Evolutionary conservation across 768 basidiomycete genomes (phyloP).

Genomic region (Candolleomyces efflorescens): DNA sequence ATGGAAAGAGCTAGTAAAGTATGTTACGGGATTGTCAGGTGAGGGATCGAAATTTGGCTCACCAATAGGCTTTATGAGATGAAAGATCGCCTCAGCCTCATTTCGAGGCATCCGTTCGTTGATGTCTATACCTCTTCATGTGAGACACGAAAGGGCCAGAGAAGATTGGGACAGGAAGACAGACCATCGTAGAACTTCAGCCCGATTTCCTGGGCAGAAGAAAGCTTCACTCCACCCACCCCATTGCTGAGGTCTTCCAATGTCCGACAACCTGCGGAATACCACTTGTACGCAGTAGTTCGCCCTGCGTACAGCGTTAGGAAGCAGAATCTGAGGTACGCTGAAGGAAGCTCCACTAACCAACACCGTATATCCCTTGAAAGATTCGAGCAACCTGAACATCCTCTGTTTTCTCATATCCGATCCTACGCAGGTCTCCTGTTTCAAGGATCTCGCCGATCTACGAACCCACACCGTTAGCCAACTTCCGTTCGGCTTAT

Average conservation of each 20-base stretch:
- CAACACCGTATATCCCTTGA: conserved; percentile 84
- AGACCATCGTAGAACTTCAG: conserved; percentile 66
- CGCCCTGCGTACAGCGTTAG: conserved; percentile 38
- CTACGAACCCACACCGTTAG: conserved; percentile 29
- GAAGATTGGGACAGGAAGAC: conserved; percentile 11
- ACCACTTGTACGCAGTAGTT: conserved; percentile 69
- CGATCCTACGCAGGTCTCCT: conserved; percentile 64
- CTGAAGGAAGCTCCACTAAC: conserved; percentile 35
- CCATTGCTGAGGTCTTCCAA: conserved; percentile 66
- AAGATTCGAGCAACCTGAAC: conserved; percentile 55
- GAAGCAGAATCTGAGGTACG: neutral
- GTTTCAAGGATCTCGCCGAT: conserved; percentile 81
- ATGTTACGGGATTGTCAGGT: neutral
- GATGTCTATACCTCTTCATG: conserved; percentile 49
- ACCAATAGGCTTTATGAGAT: conserved; percentile 71
- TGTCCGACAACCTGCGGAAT: conserved; percentile 68
- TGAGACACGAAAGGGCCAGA: neutral
- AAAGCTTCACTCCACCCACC: conserved; percentile 59
- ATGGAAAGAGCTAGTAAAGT: conserved; percentile 53
- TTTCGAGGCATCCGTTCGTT: conserved; percentile 80
- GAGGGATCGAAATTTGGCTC: conserved; percentile 9
- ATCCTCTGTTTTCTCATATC: conserved; percentile 63
- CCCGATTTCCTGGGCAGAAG: conserved; percentile 60
- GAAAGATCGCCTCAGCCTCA: conserved; percentile 73
- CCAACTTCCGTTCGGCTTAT: neutral